Percentiles rank a stretch among this genome's conserved stretches.
phyloP scores from a whole-genome alignment of 2,329 filamentous ascomycete genomes.

The Aspergillus pseudoglaucus region DNA sequence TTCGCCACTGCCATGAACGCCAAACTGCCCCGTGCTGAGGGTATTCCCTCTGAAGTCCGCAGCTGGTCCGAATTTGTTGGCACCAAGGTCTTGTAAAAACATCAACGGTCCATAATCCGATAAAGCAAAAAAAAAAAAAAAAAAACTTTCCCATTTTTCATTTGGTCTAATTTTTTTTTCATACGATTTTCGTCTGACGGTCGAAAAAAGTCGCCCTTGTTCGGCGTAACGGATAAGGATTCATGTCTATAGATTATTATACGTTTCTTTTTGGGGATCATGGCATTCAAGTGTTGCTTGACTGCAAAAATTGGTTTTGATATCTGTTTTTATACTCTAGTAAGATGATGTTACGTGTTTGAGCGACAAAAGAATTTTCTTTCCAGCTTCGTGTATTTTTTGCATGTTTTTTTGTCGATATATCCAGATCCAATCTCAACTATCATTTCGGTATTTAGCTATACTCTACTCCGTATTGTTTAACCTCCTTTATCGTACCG shows the following conservation, averaged over 20 bases:
- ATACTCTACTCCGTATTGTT: not conserved
- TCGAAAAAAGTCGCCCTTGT: constrained; percentile 12
- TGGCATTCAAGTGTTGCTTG: constrained; percentile 9
- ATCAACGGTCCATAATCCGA: constrained; percentile 2
- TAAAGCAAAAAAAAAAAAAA: constrained; percentile 15
- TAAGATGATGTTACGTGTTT: constrained; percentile 20
- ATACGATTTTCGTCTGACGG: constrained; percentile 7
- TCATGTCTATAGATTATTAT: constrained; percentile 30
- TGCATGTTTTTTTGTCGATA: constrained; percentile 7
- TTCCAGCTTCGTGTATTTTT: constrained; percentile 4
- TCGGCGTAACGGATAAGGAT: constrained; percentile 22
- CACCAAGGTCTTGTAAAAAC: constrained; percentile 46
- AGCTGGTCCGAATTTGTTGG: constrained; percentile 95
- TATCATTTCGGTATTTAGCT: not conserved
- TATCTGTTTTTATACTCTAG: constrained; percentile 8
- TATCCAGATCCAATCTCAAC: not conserved
- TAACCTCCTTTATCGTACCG: no score
- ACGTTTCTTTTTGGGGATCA: constrained; percentile 21
- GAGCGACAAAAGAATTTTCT: constrained; percentile 23
- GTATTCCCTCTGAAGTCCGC: constrained; percentile 84
- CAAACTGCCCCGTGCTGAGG: constrained; percentile 83
- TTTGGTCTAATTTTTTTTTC: constrained; percentile 9
- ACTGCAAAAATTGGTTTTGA: constrained; percentile 4
- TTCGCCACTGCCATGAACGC: constrained; percentile 96
- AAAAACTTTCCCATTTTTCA: constrained; percentile 8